Evolutionary conservation across 2,329 filamentous ascomycete genomes (phyloP).

Genomic region (Diaporthe sp.): DNA sequence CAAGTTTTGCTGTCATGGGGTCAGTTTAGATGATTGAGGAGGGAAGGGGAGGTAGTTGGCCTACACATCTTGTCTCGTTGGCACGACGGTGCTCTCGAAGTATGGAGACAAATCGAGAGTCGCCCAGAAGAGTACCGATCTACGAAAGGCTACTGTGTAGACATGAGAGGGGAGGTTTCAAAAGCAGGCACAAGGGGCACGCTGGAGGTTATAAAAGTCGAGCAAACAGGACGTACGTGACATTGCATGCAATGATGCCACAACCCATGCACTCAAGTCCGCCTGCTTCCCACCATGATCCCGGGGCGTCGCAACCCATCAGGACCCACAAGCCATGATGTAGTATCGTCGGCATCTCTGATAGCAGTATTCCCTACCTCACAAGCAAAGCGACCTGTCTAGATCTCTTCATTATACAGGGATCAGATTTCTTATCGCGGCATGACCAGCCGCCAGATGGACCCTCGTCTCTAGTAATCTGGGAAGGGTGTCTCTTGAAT

Average conservation of each 20-base stretch:
- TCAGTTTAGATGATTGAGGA: too few relatives aligned
- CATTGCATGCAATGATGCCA: conserved; percentile 7
- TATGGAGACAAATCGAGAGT: background rate
- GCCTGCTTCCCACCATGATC: background rate
- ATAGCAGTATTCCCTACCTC: background rate
- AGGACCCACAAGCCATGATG: background rate
- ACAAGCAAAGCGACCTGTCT: background rate
- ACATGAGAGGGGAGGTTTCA: background rate
- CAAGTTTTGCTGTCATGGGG: conserved; percentile 3
- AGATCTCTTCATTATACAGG: background rate
- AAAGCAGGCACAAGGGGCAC: background rate
- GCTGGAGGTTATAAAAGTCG: background rate
- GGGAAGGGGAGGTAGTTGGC: background rate
- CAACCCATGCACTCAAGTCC: background rate
- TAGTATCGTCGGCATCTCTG: background rate
- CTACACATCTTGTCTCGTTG: conserved; percentile 37
- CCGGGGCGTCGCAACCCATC: background rate
- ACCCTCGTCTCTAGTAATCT: background rate
- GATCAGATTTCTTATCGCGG: background rate
- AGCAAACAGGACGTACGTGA: background rate
- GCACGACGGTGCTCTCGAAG: background rate
- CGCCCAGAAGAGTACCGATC: background rate
- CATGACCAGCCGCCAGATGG: background rate
- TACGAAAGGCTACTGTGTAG: background rate
- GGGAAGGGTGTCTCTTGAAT: background rate